Evolutionary conservation across 371 early-diverging fungal genomes (phyloP).

Genomic region (Nosema muscidifuracis): DNA sequence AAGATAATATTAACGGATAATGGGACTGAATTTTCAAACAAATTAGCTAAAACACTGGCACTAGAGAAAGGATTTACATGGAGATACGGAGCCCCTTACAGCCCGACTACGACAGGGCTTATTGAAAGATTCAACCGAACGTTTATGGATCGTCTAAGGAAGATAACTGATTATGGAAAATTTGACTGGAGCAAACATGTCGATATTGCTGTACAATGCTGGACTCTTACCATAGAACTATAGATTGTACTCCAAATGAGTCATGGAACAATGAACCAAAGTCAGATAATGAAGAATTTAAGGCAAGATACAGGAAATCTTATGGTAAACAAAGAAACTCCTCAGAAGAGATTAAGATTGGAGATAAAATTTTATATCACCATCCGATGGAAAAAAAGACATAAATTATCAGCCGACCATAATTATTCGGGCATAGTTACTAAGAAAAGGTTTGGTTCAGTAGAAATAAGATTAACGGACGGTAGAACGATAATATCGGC

Average conservation of each 20-base stretch:
- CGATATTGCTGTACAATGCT: background rate
- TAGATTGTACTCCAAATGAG: background rate
- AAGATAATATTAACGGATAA: conserved; percentile 11
- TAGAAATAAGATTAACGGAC: too few relatives aligned
- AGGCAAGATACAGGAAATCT: too few relatives aligned
- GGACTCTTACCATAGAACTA: conserved; percentile 2
- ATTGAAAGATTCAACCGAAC: conserved; percentile 11
- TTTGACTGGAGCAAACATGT: background rate
- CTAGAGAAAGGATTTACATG: background rate
- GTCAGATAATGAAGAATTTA: too few relatives aligned
- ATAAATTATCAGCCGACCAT: too few relatives aligned
- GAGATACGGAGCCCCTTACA: background rate
- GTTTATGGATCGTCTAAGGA: background rate
- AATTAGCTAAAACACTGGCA: too few relatives aligned
- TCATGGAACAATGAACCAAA: too few relatives aligned
- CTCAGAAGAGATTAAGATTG: background rate
- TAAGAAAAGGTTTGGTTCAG: too few relatives aligned
- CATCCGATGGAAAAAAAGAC: too few relatives aligned
- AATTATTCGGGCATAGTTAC: too few relatives aligned
- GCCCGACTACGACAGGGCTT: background rate
- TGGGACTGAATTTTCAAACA: conserved; percentile 14
- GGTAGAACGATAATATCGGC: too few relatives aligned
- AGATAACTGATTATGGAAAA: conserved; percentile 3
- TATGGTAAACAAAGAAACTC: too few relatives aligned
- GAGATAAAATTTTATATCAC: background rate